Conservation (phyloP, 495 filamentous ascomycete species). For the Aspergillus carlsbadensis region DNA sequence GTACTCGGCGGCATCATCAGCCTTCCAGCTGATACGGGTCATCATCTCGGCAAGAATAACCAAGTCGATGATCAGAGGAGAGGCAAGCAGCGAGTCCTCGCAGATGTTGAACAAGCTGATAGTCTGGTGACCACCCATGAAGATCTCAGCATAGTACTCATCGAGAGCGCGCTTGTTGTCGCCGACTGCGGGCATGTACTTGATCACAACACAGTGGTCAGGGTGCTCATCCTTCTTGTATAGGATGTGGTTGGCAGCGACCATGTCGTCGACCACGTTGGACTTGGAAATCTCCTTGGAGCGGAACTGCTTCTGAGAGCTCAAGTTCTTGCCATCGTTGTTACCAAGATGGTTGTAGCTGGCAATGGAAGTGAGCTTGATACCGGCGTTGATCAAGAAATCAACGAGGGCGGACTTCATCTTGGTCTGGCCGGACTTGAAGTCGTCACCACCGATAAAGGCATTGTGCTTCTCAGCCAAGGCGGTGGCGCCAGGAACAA, state of each 20-base stretch:
- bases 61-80: slow-evolving; percentile 95
- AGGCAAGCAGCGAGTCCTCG: slow-evolving; percentile 97
- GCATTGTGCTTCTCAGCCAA: slow-evolving; percentile 84
- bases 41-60: slow-evolving; percentile 93
- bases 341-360: slow-evolving; percentile 99
- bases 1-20: slow-evolving; percentile 66
- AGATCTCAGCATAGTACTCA: slow-evolving; percentile 99
- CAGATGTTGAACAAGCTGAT: slow-evolving; percentile 99
- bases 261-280: slow-evolving; percentile 99
- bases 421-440: slow-evolving; percentile 99
- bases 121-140: slow-evolving; percentile 97
- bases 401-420: slow-evolving; percentile 99
- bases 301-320: slow-evolving; percentile 96
- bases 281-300: slow-evolving; percentile 99
- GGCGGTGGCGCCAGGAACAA: slow-evolving; percentile 88
- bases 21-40: slow-evolving; percentile 94
- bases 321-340: slow-evolving; percentile 98
- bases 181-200: slow-evolving; percentile 98
- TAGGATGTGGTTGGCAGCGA: slow-evolving; percentile 87
- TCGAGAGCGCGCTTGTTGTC: slow-evolving; percentile 99
- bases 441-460: slow-evolving; percentile 98
- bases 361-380: slow-evolving; percentile 98
- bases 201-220: slow-evolving; percentile 89
- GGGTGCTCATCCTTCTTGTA: slow-evolving; percentile 88
- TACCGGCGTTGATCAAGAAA: slow-evolving; percentile 97